Evolutionary conservation across 1,284 basidiomycete genomes (phyloP), one percentile per base, ranked within the genome.

Genomic region (Cutaneotrichosporon arboriforme): DNA sequence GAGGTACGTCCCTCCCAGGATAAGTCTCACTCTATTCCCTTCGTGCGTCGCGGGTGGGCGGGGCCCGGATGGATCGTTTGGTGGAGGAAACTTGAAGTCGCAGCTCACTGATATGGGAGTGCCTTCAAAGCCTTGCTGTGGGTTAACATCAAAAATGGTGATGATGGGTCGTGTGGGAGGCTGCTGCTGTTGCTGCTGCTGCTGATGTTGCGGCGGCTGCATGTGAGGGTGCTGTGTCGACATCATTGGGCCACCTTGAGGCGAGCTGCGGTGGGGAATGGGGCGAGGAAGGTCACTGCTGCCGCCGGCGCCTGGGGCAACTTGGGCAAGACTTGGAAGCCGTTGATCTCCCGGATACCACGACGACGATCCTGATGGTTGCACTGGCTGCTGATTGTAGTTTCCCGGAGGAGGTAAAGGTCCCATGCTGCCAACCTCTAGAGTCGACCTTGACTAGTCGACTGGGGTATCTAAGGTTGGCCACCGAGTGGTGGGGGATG

Each of bases 1-100:
- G n/a, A 72, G 59, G 8, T 61, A 59, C 44, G 65, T 51, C 10
- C 38, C 48, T 3, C 65, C 68, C 37, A 74, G 65, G 13, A 68
- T 49, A 12, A 72, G 53, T 34, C 72, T 58, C 7, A 70, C 50
- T 4, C 62, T 61, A 41, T 54, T 54, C 8, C 36, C 26, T 10
- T 31, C 26, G 10, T 31, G 26, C 26, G 26, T 31, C 26, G 26
- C 26, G 10, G 26, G 26, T 31, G 26, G 26, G 26, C 26, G 26
- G 26, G 26, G 26, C 26, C 26, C 26, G 26, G 26, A 5, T 10
- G 26, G 26, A 40, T 21, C 2, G 10, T 22, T 21, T 34, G 42
- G 26, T 17, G 34, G 31, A 14, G 46, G 46, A 37, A 58, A 58
- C n/a, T 46, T 42, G 39, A 70, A 57, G 46, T 72, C 65, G 50